Percentiles rank a stretch among this genome's conserved stretches.
phyloP scores from a whole-genome alignment of 345 rosid genomes.

The Gossypium turneri region DNA sequence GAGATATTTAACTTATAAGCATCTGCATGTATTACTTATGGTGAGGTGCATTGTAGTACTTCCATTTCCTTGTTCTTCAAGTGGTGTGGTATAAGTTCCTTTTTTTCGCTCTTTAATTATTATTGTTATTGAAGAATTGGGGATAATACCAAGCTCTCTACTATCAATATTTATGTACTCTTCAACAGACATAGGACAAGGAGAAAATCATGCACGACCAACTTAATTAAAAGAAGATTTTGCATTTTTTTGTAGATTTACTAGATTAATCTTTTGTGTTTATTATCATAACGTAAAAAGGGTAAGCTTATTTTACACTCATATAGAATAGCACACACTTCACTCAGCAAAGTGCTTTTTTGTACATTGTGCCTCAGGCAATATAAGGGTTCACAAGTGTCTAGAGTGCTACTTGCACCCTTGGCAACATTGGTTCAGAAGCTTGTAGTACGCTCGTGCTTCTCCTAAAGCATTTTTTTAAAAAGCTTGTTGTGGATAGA shows the following conservation, averaged over 20 bases:
- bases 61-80: neutral
- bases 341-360: neutral
- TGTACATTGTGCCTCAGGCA: neutral
- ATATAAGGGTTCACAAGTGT: neutral
- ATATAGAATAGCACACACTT: neutral
- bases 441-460: neutral
- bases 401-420: neutral
- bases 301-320: neutral
- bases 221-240: neutral
- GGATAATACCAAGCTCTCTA: too few species aligned
- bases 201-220: neutral
- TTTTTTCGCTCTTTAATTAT: neutral
- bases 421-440: slow-evolving; percentile 1
- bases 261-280: neutral
- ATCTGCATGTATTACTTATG: neutral
- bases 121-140: neutral
- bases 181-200: neutral
- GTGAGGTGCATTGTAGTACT: neutral
- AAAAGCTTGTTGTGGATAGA: neutral
- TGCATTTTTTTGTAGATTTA: neutral
- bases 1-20: neutral
- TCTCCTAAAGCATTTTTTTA: slow-evolving; percentile 2
- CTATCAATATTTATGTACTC: neutral
- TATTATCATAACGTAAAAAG: neutral
- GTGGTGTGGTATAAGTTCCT: neutral